Conservation (phyloP, 1,284 basidiomycete species). For the Sanghuangporus sanghuang region DNA sequence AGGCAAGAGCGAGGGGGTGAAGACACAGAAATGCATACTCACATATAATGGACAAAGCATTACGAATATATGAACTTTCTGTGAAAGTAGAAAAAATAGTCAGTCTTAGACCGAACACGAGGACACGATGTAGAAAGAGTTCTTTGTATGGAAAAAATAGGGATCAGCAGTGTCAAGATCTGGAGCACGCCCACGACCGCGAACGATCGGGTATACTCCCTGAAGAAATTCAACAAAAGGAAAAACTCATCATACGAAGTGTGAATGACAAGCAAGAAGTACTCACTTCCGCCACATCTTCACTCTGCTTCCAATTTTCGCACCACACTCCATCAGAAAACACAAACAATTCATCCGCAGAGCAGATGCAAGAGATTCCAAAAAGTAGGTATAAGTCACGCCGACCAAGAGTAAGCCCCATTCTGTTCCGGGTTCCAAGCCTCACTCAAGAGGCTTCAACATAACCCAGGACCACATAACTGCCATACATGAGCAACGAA, state of each 20-base stretch:
- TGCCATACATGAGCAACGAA: conserved; percentile 77
- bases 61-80: neutral
- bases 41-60: neutral
- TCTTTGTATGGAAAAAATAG: neutral
- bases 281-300: neutral
- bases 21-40: neutral
- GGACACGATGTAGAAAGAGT: neutral
- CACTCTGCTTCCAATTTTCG: neutral
- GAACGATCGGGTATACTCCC: conserved; percentile 59
- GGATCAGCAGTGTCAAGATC: conserved; percentile 66
- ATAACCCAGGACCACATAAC: conserved; percentile 64
- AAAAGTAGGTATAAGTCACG: conserved; percentile 41
- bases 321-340: conserved; percentile 23
- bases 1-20: conserved; percentile 3
- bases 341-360: conserved; percentile 40
- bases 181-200: conserved; percentile 60
- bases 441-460: neutral
- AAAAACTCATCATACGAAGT: conserved; percentile 25
- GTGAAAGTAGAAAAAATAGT: neutral
- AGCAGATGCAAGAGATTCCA: conserved; percentile 29
- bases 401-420: conserved; percentile 84
- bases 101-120: neutral
- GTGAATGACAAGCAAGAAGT: conserved; percentile 24
- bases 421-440: conserved; percentile 49
- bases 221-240: conserved; percentile 89